Base-by-base conservation (phyloP, 805 yeast species). In the Lachancea kluyveri region DNA sequence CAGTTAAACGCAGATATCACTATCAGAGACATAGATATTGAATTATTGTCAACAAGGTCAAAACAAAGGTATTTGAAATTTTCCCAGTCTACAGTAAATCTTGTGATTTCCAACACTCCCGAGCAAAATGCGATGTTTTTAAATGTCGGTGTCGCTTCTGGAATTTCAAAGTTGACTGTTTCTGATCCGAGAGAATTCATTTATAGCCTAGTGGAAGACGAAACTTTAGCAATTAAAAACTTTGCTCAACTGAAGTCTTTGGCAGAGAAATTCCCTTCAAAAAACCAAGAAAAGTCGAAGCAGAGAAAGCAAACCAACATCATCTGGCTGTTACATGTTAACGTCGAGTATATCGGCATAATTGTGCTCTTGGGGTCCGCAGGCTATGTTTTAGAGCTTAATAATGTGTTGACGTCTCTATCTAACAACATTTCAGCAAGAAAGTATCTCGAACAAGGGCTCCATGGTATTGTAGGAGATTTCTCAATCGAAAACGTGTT, bases 131-230 rank as follows among this genome's bases (percentile, higher is more conserved):
- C 8, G 4, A 12, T 11, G 13, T 16, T 11, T 14, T 13, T 13
- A 17, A 14, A 18, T 4, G 4, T 33, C 9, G 10, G 17, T 14
- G 10, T 33, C 7, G 28, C 23, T 13, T 33, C 37, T 3, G 29
- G 24, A 11, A 13, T 33, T 9, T 12, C 37, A 2, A 33, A 33
- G 25, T 19, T 51, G 26, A 52, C 56, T 1, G 33, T 50, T 19
- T 45, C 50, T 6, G 60, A 54, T 16, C 57, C 59, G 3, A 48
- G 49, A 16, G 40, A 50, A 23, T 31, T 52, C 12, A 11, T 50
- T 8, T 33, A 39, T 6, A 46, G 53, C 32, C 41, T 48, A 24
- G 24, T 46, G 8, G 50, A 51, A 26, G 60, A 54, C 26, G 51
- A 52, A 29, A 40, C 44, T 17, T 31, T 40, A n/a, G 41, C 46